These are phyloP conservation scores for Vigna angularis DNA, from an alignment of 306 rosid species.

Conservation along the genomic window DNA sequence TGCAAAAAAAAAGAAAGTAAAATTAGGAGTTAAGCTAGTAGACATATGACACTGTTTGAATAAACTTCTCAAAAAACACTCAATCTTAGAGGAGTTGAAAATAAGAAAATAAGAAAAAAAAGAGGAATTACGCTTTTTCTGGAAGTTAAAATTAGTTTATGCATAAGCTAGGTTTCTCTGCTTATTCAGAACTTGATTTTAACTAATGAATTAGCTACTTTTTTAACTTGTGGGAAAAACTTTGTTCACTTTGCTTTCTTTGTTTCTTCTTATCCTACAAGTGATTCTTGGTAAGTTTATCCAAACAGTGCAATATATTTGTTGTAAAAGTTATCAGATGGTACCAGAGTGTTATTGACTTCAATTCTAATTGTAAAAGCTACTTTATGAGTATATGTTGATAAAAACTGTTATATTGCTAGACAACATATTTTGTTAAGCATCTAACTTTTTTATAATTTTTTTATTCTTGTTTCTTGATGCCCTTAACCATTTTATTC, in stretches of 20 bases:
- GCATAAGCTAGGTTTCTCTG: background rate
- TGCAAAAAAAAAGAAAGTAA: background rate
- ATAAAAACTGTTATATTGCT: slow-evolving; percentile 20
- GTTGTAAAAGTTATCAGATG: slow-evolving; percentile 13
- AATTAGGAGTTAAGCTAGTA: slow-evolving; percentile 11
- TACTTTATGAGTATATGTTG: slow-evolving; percentile 7
- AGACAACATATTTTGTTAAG: slow-evolving; percentile 9
- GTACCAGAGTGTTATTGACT: slow-evolving; percentile 36
- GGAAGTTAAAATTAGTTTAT: background rate
- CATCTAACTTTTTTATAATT: background rate
- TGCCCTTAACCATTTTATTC: slow-evolving; percentile 8
- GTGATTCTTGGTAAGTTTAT: background rate
- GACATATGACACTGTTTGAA: background rate
- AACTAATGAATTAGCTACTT: background rate
- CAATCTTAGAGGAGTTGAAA: background rate
- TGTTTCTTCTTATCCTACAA: background rate
- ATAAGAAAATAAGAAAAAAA: background rate
- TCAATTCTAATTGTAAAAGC: background rate
- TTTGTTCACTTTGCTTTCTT: background rate
- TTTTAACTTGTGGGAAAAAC: background rate
- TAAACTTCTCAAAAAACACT: background rate
- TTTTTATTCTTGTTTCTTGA: slow-evolving; percentile 8
- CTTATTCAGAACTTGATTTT: background rate
- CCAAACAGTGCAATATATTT: background rate
- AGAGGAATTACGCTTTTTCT: background rate